A percentile compares a stretch with the other conserved stretches of the same genome.
These are phyloP conservation scores for Geosiphon pyriformis DNA, from an alignment of 192 early-diverging fungal genomes.

Conservation along the genomic window DNA sequence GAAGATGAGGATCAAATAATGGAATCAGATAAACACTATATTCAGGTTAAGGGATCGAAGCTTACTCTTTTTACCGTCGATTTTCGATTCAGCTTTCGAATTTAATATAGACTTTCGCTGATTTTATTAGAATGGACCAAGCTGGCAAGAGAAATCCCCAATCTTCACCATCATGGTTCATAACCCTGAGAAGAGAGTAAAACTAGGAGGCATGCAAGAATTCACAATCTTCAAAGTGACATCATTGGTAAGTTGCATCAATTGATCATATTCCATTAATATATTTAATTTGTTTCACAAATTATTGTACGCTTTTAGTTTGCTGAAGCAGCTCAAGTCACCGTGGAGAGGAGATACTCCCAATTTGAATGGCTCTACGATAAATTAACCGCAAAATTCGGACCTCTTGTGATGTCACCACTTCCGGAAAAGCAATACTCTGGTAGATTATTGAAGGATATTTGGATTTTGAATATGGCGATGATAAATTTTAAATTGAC, in stretches of 20 bases:
- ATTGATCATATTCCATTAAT: neutral
- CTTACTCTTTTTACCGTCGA: neutral
- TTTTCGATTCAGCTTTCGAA: neutral
- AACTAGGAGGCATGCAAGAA: constrained; percentile 41
- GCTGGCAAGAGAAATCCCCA: constrained; percentile 38
- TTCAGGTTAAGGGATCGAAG: constrained; percentile 28
- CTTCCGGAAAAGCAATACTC: constrained; percentile 41
- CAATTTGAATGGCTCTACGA: constrained; percentile 43
- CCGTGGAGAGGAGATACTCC: constrained; percentile 39
- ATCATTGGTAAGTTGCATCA: constrained; percentile 28
- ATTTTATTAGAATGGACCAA: constrained; percentile 32
- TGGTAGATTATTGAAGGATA: constrained; percentile 15
- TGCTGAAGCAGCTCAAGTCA: constrained; percentile 33
- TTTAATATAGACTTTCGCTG: too few species aligned
- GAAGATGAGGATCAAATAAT: constrained; percentile 37
- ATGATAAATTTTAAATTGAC: too few species aligned
- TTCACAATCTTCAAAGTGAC: constrained; percentile 40
- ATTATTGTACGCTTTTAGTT: constrained; percentile 24
- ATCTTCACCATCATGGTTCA: constrained; percentile 37
- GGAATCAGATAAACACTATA: constrained; percentile 42
- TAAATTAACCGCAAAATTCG: constrained; percentile 33
- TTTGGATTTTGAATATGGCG: neutral
- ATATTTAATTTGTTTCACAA: neutral
- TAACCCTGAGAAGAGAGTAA: constrained; percentile 38
- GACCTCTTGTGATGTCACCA: constrained; percentile 33